A percentile compares a stretch with the other conserved stretches of the same genome.
phyloP scores from a whole-genome alignment of 305 asterid genomes.

The Ajuga reptans region DNA sequence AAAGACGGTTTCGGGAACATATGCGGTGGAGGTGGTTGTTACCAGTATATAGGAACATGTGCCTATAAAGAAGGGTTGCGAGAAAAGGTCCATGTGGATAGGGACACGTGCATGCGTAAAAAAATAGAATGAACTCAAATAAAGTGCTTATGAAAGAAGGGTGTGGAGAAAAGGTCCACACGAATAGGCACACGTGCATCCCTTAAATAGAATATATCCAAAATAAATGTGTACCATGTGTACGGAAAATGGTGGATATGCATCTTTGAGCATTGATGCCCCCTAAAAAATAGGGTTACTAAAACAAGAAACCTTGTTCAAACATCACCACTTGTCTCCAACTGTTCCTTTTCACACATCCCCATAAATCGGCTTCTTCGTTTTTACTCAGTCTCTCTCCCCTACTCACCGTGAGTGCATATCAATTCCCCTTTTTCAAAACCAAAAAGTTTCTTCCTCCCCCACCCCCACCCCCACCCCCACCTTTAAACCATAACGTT shows the following conservation, averaged over 20 bases:
- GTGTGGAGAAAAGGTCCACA: neutral
- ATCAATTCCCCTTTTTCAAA: neutral
- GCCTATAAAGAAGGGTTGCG: neutral
- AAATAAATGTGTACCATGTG: neutral
- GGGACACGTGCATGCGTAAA: neutral
- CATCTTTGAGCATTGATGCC: slow-evolving; percentile 26
- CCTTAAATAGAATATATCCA: neutral
- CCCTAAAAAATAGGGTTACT: slow-evolving; percentile 13
- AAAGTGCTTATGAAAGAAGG: neutral
- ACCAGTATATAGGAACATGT: neutral
- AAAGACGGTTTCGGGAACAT: too few species aligned
- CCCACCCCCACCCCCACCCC: neutral
- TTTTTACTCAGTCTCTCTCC: slow-evolving; percentile 57
- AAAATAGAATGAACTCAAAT: neutral
- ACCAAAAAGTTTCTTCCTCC: neutral
- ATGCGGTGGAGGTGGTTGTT: neutral
- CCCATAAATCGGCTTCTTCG: slow-evolving; percentile 30
- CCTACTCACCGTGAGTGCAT: slow-evolving; percentile 8
- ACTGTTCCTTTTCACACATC: slow-evolving; percentile 22
- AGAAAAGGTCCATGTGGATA: neutral
- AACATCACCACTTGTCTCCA: slow-evolving; percentile 29
- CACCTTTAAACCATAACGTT: neutral
- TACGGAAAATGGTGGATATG: neutral
- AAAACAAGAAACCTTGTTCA: slow-evolving; percentile 13
- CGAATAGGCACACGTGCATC: neutral